These are phyloP conservation scores for Talaromyces sp. DNA, from an alignment of 2,329 filamentous ascomycete species.

Conservation along the genomic window DNA sequence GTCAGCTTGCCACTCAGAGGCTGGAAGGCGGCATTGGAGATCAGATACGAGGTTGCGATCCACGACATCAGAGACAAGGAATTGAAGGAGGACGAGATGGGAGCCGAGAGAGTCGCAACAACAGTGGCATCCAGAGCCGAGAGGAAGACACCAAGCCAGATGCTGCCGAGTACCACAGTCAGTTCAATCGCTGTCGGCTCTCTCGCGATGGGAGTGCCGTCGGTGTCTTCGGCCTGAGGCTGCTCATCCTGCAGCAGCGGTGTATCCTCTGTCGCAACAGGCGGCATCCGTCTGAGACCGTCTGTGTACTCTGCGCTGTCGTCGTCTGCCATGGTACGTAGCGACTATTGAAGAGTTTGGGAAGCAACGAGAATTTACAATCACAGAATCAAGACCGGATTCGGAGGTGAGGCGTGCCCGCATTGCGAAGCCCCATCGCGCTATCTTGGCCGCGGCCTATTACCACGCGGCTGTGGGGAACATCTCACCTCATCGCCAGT, in stretches of 20 bases:
- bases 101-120: conserved; percentile 75
- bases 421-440: neutral
- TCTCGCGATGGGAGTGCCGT: conserved; percentile 24
- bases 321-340: neutral
- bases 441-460: neutral
- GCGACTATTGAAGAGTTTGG: neutral
- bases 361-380: neutral
- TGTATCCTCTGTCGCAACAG: conserved; percentile 11
- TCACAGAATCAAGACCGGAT: neutral
- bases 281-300: conserved; percentile 8
- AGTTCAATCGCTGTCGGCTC: conserved; percentile 44
- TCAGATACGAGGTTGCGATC: conserved; percentile 82
- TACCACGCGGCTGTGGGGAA: neutral
- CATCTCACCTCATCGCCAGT: neutral
- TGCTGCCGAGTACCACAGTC: conserved; percentile 42
- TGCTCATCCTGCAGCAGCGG: conserved; percentile 6
- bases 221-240: conserved; percentile 7
- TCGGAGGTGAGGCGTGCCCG: neutral
- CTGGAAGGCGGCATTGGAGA: conserved; percentile 81
- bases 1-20: conserved; percentile 80
- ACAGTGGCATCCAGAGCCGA: conserved; percentile 67
- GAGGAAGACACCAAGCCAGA: conserved; percentile 52
- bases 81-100: conserved; percentile 76
- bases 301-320: conserved; percentile 5
- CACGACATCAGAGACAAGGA: conserved; percentile 78